These are phyloP conservation scores for Phytopythium vexans DNA, from an alignment of 352 stramenopile species.

Conservation along the genomic window DNA sequence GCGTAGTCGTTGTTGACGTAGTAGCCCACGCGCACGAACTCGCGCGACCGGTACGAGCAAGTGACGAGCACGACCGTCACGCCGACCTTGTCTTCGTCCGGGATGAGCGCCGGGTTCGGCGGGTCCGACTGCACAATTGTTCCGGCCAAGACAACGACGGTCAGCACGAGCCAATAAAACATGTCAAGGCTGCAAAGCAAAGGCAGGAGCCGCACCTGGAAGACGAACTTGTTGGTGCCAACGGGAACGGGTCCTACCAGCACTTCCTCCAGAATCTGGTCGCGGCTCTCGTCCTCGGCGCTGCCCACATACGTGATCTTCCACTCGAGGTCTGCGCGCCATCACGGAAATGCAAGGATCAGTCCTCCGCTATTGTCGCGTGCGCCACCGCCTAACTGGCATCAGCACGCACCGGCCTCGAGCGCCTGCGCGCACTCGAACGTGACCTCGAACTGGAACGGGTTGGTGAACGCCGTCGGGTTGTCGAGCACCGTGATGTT, in stretches of 20 bases:
- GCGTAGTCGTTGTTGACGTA: slow-evolving; percentile 99
- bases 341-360: slow-evolving; percentile 2
- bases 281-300: slow-evolving; percentile 92
- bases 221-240: slow-evolving; percentile 98
- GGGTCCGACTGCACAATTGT: slow-evolving; percentile 80
- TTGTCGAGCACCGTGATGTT: slow-evolving; percentile 98
- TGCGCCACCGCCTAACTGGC: slow-evolving; percentile 1
- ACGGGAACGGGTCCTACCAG: slow-evolving; percentile 97
- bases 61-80: slow-evolving; percentile 98
- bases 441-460: slow-evolving; percentile 99
- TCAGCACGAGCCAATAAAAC: not conserved
- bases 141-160: not conserved
- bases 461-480: slow-evolving; percentile 96
- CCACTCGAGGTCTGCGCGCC: slow-evolving; percentile 95
- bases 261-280: slow-evolving; percentile 98
- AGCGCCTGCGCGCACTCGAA: slow-evolving; percentile 98
- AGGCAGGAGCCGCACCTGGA: slow-evolving; percentile 47
- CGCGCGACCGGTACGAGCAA: slow-evolving; percentile 95
- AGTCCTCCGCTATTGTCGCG: not conserved
- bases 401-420: slow-evolving; percentile 77
- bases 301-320: slow-evolving; percentile 99
- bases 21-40: slow-evolving; percentile 97
- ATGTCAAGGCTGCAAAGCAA: not conserved
- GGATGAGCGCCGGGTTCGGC: slow-evolving; percentile 91
- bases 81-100: slow-evolving; percentile 96